Conservation (phyloP, 2,329 filamentous ascomycete genomes). For the Cercospora sesami region DNA sequence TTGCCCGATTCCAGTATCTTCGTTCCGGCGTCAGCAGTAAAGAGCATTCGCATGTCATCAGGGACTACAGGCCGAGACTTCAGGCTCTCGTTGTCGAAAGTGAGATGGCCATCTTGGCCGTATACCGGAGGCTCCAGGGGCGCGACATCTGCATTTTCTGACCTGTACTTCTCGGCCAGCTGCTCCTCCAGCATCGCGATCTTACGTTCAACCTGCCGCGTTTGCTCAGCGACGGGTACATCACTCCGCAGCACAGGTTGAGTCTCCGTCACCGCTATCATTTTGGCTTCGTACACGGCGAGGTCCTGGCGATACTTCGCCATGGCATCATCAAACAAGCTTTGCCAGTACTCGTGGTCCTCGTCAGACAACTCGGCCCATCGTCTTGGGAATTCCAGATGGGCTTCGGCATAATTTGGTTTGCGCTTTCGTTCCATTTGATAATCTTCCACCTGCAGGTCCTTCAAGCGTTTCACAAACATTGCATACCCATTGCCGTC, state of each 20-base stretch:
- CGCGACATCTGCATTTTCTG: constrained; percentile 29
- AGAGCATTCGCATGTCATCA: constrained; percentile 53
- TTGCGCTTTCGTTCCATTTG: constrained; percentile 29
- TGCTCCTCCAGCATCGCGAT: constrained; percentile 37
- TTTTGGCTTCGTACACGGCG: constrained; percentile 36
- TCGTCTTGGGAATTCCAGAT: constrained; percentile 34
- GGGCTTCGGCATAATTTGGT: constrained; percentile 33
- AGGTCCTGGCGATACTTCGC: constrained; percentile 35
- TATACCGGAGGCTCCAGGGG: constrained; percentile 31
- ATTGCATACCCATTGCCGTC: constrained; percentile 36
- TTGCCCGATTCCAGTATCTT: constrained; percentile 54
- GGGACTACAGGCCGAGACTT: constrained; percentile 28
- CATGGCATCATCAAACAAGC: constrained; percentile 32
- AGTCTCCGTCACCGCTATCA: constrained; percentile 31
- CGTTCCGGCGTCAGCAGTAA: constrained; percentile 50
- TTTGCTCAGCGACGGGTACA: constrained; percentile 25
- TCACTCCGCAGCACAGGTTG: constrained; percentile 29
- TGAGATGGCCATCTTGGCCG: constrained; percentile 32
- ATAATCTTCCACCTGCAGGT: constrained; percentile 31
- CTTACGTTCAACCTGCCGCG: constrained; percentile 31
- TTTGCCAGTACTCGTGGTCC: constrained; percentile 33
- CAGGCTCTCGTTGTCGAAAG: constrained; percentile 27
- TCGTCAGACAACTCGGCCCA: constrained; percentile 33
- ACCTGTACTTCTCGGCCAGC: constrained; percentile 32
- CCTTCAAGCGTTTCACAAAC: constrained; percentile 30